Base-by-base conservation (phyloP, 129 eudicot species). In the Tagetes erecta region DNA sequence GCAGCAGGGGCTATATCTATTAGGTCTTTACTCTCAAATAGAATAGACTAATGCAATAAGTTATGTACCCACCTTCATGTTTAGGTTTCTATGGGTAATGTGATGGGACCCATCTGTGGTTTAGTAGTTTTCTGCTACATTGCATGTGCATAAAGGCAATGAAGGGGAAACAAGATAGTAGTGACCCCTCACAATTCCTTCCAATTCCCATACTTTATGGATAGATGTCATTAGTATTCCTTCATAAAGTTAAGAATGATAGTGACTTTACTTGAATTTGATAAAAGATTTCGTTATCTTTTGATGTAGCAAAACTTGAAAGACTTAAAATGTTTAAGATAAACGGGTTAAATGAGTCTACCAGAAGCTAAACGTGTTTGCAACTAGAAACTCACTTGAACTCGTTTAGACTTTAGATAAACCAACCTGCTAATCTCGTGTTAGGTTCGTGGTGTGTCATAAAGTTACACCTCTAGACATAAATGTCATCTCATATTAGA, bases 61-160 rank as follows among this genome's bases (percentile, higher is more conserved):
- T 3, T 35, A 30, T 38, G 64, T 49, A 71, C 58, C 56, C 6
- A n/a, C 66, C 70, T 46, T 44, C 64, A 77, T 52, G 60, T 68
- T 77, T 78, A 62, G 76, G 65, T 47, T 67, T 70, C 71, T 38
- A 36, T 41, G 73, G 51, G 56, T 42, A 39, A n/a, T 64, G 34
- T 40, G 6, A 44, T 60, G 71, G 73, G 81, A 59, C 52, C 73
- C 73, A 34, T 35, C 65, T 40, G 41, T 10, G 42, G 14, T 42
- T 36, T 6, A 27, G 51, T 39, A 5, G 13, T 42, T 20, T 14
- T 42, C 55, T 70, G 71, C 72, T 27, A 66, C 73, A 70, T 38
- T 83, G 72, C 87, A 83, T 67, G 71, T 67, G 71, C 71, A 64
- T 39, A 64, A 64, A 38, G 69, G 5, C 69, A 39, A 5, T 39